phyloP scores from a whole-genome alignment of 345 rosid genomes.

The Trapa incisa region DNA sequence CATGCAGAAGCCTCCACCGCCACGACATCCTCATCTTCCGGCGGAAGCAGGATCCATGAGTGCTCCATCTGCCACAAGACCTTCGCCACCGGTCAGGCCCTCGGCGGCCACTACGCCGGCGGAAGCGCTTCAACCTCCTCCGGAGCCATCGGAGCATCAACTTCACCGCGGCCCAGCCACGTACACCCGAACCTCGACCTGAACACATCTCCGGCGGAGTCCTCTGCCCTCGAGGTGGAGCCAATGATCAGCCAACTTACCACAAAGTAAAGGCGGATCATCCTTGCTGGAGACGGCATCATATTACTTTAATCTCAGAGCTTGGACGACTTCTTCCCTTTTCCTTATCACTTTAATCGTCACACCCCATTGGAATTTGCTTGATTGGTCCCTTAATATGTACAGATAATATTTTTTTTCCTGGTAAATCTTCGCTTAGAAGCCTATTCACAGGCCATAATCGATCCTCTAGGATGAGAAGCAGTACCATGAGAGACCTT shows the following conservation, averaged over 20 bases:
- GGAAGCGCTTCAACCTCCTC: constrained; percentile 13
- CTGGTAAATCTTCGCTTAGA: too few relatives aligned
- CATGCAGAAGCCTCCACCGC: constrained; percentile 27
- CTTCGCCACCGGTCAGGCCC: constrained; percentile 89
- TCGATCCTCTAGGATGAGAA: too few relatives aligned
- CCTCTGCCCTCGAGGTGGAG: constrained; percentile 6
- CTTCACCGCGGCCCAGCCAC: constrained; percentile 8
- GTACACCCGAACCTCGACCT: constrained; percentile 56
- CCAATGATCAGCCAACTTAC: constrained; percentile 14
- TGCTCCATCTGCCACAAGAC: constrained; percentile 82
- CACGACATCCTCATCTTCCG: constrained; percentile 10
- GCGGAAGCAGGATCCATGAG: constrained; percentile 50
- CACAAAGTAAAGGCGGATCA: constrained; percentile 47
- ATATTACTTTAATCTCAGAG: constrained; percentile 1
- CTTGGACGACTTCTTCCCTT: neutral
- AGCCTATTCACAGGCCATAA: too few relatives aligned
- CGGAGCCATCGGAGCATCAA: constrained; percentile 22
- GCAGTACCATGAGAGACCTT: too few relatives aligned
- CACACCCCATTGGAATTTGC: constrained; percentile 1
- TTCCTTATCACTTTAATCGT: neutral
- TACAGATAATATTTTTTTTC: constrained; percentile 1
- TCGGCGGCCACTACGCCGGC: constrained; percentile 98
- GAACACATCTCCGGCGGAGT: constrained; percentile 76
- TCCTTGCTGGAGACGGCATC: constrained; percentile 6
- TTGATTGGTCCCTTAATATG: neutral